Conservation (phyloP, 805 yeast species). For the Cephaloascus albidus region DNA sequence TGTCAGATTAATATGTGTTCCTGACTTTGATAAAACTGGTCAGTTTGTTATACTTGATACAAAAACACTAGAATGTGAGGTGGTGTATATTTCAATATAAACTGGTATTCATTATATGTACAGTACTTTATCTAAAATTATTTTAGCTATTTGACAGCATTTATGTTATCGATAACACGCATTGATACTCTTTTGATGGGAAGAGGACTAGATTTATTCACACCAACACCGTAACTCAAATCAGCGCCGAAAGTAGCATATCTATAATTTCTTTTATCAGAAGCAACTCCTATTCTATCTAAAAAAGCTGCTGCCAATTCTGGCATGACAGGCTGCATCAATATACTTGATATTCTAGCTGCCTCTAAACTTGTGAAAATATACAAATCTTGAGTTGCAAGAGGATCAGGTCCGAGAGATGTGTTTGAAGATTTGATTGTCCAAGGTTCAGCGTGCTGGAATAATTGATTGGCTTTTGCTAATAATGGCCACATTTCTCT, state of each 20-base stretch:
- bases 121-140: not conserved
- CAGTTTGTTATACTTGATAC: constrained; percentile 55
- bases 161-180: too few species aligned
- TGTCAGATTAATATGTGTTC: constrained; percentile 56
- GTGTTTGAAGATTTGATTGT: constrained; percentile 20
- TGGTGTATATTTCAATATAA: constrained; percentile 23
- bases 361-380: constrained; percentile 64
- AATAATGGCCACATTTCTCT: constrained; percentile 50
- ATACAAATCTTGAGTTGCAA: constrained; percentile 35
- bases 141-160: too few species aligned
- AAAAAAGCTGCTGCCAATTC: constrained; percentile 44
- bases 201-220: constrained; percentile 39
- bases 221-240: constrained; percentile 45
- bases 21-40: constrained; percentile 60
- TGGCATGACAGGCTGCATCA: constrained; percentile 71
- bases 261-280: constrained; percentile 27
- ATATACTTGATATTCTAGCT: constrained; percentile 54
- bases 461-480: constrained; percentile 51
- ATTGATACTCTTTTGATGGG: constrained; percentile 28
- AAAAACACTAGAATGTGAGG: constrained; percentile 43
- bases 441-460: constrained; percentile 80
- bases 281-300: constrained; percentile 51
- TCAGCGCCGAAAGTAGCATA: constrained; percentile 51
- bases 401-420: constrained; percentile 11
- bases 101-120: not conserved